A percentile compares a stretch with the other conserved stretches of the same genome.
phyloP scores from a whole-genome alignment of 208 protist species.

The Leishmania tarentolae region DNA sequence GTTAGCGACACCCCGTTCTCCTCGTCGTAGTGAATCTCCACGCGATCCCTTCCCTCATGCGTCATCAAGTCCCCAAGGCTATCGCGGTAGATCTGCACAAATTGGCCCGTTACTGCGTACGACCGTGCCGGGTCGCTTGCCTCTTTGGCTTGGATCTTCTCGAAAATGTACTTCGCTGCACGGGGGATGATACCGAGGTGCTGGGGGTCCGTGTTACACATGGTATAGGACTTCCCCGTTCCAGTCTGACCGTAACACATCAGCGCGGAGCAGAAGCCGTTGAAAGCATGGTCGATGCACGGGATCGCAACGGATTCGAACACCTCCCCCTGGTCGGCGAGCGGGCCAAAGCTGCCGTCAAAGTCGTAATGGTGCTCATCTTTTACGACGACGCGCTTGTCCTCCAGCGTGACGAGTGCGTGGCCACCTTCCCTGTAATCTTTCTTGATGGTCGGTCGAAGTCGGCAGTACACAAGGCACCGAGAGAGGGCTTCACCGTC shows the following conservation, averaged over 20 bases:
- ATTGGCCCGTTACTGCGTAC: slow-evolving; percentile 72
- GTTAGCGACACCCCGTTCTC: slow-evolving; percentile 73
- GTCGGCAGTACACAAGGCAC: slow-evolving; percentile 83
- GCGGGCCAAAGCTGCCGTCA: slow-evolving; percentile 78
- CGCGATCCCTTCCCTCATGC: slow-evolving; percentile 60
- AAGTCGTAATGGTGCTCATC: slow-evolving; percentile 86
- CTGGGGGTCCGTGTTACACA: slow-evolving; percentile 84
- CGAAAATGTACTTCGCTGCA: slow-evolving; percentile 74
- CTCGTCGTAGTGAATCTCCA: slow-evolving; percentile 80
- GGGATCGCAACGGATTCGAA: slow-evolving; percentile 81
- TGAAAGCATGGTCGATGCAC: slow-evolving; percentile 84
- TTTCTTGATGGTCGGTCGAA: slow-evolving; percentile 67
- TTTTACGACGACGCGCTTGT: slow-evolving; percentile 67
- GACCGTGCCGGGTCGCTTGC: slow-evolving; percentile 23
- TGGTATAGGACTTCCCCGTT: slow-evolving; percentile 92
- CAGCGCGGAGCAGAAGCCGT: slow-evolving; percentile 86
- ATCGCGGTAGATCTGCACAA: slow-evolving; percentile 92
- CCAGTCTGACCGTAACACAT: slow-evolving; percentile 94
- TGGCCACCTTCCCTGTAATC: slow-evolving; percentile 74
- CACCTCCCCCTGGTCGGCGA: slow-evolving; percentile 72
- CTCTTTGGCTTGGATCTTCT: slow-evolving; percentile 37
- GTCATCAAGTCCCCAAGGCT: slow-evolving; percentile 84
- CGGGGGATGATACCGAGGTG: slow-evolving; percentile 90
- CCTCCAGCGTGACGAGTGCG: slow-evolving; percentile 57
- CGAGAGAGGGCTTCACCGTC: slow-evolving; percentile 40